These are phyloP conservation scores for Anaeramoeba ignava DNA, from an alignment of 78 protist genomes.

Conservation along the genomic window DNA sequence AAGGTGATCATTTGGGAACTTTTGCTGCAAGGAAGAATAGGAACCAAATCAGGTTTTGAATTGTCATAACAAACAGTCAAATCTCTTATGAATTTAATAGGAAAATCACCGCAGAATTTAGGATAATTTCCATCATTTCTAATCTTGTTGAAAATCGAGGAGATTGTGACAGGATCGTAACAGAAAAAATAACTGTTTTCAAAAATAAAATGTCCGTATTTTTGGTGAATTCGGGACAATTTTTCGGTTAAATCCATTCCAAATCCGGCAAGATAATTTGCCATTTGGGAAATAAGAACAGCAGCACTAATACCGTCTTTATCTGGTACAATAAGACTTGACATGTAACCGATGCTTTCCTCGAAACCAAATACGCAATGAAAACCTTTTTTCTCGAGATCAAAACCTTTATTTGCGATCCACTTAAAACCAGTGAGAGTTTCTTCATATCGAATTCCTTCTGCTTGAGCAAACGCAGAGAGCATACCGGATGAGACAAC, in stretches of 20 bases:
- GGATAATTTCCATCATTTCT: constrained; percentile 37
- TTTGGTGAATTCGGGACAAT: not conserved
- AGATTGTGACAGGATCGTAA: constrained; percentile 46
- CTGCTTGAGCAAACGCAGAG: constrained; percentile 54
- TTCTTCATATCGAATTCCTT: constrained; percentile 65
- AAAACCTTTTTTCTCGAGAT: constrained; percentile 37
- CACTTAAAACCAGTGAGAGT: constrained; percentile 96
- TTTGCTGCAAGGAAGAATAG: constrained; percentile 6
- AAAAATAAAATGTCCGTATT: constrained; percentile 25
- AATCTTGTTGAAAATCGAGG: constrained; percentile 44
- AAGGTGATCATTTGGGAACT: constrained; percentile 80
- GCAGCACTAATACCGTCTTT: constrained; percentile 91
- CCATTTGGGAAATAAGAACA: constrained; percentile 64
- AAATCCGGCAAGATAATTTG: not conserved
- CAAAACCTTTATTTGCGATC: constrained; percentile 76
- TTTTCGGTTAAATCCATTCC: not conserved
- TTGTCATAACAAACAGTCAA: constrained; percentile 24
- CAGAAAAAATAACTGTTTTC: constrained; percentile 57
- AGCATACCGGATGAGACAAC: constrained; percentile 75
- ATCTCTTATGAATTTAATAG: constrained; percentile 56
- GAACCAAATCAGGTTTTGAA: constrained; percentile 22
- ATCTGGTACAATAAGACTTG: constrained; percentile 59
- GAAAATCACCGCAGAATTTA: not conserved
- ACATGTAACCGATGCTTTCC: constrained; percentile 69
- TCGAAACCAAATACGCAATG: constrained; percentile 70